Percentiles rank a stretch among this genome's conserved stretches.
These are phyloP conservation scores for Wickerhamiella shivajii DNA, from an alignment of 805 yeast species.

Conservation along the genomic window DNA sequence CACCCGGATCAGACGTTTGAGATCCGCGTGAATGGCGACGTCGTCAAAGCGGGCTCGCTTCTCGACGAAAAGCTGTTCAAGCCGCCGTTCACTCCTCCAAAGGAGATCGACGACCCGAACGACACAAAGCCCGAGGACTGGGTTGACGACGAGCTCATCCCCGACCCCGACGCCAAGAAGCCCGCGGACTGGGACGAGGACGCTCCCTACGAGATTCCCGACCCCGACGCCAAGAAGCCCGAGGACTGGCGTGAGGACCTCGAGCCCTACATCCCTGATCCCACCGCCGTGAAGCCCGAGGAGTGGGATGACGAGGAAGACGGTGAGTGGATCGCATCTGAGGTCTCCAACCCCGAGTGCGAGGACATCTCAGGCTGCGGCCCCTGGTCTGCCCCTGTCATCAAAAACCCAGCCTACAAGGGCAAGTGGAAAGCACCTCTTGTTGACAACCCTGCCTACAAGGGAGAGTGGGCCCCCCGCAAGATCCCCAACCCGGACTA, in stretches of 20 bases:
- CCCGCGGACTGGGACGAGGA: constrained; percentile 80
- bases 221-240: constrained; percentile 56
- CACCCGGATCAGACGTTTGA: constrained; percentile 54
- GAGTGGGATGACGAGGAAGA: constrained; percentile 87
- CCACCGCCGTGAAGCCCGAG: constrained; percentile 50
- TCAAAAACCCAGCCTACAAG: constrained; percentile 53
- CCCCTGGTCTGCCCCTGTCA: constrained; percentile 52
- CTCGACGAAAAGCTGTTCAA: constrained; percentile 38
- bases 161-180: constrained; percentile 53
- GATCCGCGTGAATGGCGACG: constrained; percentile 69
- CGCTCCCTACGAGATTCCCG: constrained; percentile 48
- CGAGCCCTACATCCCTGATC: constrained; percentile 47
- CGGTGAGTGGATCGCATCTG: constrained; percentile 70
- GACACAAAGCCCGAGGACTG: constrained; percentile 65
- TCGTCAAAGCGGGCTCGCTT: constrained; percentile 54
- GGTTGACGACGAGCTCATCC: constrained; percentile 55
- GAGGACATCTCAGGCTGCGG: constrained; percentile 57
- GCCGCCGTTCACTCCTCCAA: constrained; percentile 61
- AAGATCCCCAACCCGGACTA: constrained; percentile 55
- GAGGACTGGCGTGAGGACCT: constrained; percentile 64
- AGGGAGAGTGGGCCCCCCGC: constrained; percentile 67
- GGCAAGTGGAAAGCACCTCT: constrained; percentile 69
- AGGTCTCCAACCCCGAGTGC: constrained; percentile 62
- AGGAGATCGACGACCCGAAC: constrained; percentile 39
- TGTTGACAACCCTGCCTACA: constrained; percentile 58